Base-by-base conservation (phyloP, 352 stramenopile species). In the Ophiocytium majus region DNA sequence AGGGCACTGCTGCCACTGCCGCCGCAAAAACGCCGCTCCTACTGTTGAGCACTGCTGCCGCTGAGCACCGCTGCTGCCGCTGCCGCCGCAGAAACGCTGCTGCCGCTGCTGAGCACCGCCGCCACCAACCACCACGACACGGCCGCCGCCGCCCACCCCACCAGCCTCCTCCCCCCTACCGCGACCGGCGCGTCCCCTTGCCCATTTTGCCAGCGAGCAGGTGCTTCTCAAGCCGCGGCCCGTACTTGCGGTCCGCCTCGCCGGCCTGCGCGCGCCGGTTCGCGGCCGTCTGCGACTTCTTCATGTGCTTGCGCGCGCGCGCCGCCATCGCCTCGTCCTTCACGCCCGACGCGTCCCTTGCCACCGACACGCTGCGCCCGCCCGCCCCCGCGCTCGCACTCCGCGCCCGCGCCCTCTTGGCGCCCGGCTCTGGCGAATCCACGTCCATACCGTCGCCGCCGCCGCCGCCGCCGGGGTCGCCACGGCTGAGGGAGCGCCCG, bases 171-270 rank as follows among this genome's bases (percentile, higher is more conserved):
- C 57, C 57, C 57, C 17, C 57, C 49, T 87, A 88, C 28, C 84
- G 84, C 34, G 84, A 88, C 35, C 84, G 71, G 19, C 85, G 36
- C 10, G 85, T 89, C 49, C 85, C 85, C 33, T 88, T 85, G 43
- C 85, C 82, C 85, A 88, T 89, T 76, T 89, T 89, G 23, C 82
- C 85, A 23, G 85, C 85, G 14, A 89, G 75, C n/a, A 89, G 76
- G 50, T 89, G 85, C 85, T 89, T 89, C 34, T 83, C 82, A 0
- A 89, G 85, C 82, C 80, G 82, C 31, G 82, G 85, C 0, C 85
- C 85, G 49, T 89, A 80, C 63, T 89, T 87, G 28, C 85, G 37
- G 76, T 89, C 85, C 28, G 74, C 82, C 85, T 89, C 85, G 63
- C 85, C 85, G 9, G 80, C 80, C 35, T 82, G 81, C 32, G 82